phyloP scores from a whole-genome alignment of 2,329 filamentous ascomycete genomes.

The Aspergillus uvarum region DNA sequence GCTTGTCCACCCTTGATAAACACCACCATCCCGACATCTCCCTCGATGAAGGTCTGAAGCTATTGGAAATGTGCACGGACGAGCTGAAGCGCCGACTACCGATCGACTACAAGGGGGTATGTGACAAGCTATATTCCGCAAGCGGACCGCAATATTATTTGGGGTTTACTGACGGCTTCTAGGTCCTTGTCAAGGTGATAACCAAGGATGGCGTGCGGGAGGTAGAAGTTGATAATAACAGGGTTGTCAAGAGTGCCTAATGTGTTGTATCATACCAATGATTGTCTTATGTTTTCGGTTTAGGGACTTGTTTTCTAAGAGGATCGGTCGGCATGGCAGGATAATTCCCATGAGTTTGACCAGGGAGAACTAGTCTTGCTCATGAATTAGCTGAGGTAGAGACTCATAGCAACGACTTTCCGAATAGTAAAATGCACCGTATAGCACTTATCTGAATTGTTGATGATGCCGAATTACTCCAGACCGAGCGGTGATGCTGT shows the following conservation, averaged over 20 bases:
- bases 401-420: constrained; percentile 17
- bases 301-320: constrained; percentile 27
- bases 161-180: constrained; percentile 30
- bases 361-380: constrained; percentile 14
- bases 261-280: constrained; percentile 34
- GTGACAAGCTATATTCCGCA: constrained; percentile 29
- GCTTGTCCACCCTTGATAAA: constrained; percentile 94
- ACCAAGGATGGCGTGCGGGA: constrained; percentile 90
- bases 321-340: constrained; percentile 25
- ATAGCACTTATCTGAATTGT: not conserved
- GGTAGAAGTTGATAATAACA: constrained; percentile 81
- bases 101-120: constrained; percentile 96
- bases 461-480: not conserved
- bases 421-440: not conserved
- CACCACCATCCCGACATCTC: constrained; percentile 95
- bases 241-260: constrained; percentile 52
- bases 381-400: constrained; percentile 14
- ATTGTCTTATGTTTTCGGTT: constrained; percentile 28
- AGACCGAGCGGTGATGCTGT: not conserved
- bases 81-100: constrained; percentile 95
- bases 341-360: constrained; percentile 21
- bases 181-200: constrained; percentile 75
- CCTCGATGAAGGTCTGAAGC: constrained; percentile 84
- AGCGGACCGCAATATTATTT: not conserved
- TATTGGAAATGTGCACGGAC: constrained; percentile 91